Conservation (phyloP, 1,284 basidiomycete species). For the Stygiomarasmius scandens region DNA sequence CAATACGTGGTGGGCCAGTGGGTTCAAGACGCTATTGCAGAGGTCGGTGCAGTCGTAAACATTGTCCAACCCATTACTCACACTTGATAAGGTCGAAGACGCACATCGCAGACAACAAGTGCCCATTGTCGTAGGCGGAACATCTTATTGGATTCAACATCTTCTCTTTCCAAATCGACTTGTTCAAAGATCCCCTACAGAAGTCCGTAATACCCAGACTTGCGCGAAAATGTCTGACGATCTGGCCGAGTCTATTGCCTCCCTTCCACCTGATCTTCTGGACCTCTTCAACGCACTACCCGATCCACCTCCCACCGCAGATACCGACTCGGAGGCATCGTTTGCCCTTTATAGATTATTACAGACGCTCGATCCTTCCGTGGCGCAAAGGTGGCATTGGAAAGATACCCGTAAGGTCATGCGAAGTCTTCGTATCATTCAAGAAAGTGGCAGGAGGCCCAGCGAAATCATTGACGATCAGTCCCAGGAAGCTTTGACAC, state of each 20-base stretch:
- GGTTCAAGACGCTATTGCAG: conserved; percentile 74
- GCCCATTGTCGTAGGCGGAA: conserved; percentile 93
- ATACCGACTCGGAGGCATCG: conserved; percentile 55
- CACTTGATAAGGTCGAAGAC: conserved; percentile 63
- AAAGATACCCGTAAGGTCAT: conserved; percentile 89
- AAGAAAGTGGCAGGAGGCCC: conserved; percentile 66
- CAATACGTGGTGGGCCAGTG: conserved; percentile 89
- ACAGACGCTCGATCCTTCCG: conserved; percentile 68
- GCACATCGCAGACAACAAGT: conserved; percentile 64
- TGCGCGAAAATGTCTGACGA: conserved; percentile 16
- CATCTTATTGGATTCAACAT: conserved; percentile 97
- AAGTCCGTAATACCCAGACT: neutral
- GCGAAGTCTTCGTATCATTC: conserved; percentile 80
- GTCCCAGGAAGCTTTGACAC: conserved; percentile 44
- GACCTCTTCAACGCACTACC: conserved; percentile 16
- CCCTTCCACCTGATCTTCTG: conserved; percentile 14
- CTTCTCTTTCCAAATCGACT: conserved; percentile 81
- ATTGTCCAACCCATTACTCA: neutral
- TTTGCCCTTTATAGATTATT: conserved; percentile 72
- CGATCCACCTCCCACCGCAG: conserved; percentile 46
- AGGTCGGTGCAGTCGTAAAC: conserved; percentile 51
- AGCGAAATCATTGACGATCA: conserved; percentile 76
- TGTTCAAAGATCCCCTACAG: conserved; percentile 20
- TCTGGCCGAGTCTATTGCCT: conserved; percentile 7
- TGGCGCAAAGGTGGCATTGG: conserved; percentile 94